phyloP scores from a whole-genome alignment of 768 basidiomycete species.

The Multifurca ochricompacta region DNA sequence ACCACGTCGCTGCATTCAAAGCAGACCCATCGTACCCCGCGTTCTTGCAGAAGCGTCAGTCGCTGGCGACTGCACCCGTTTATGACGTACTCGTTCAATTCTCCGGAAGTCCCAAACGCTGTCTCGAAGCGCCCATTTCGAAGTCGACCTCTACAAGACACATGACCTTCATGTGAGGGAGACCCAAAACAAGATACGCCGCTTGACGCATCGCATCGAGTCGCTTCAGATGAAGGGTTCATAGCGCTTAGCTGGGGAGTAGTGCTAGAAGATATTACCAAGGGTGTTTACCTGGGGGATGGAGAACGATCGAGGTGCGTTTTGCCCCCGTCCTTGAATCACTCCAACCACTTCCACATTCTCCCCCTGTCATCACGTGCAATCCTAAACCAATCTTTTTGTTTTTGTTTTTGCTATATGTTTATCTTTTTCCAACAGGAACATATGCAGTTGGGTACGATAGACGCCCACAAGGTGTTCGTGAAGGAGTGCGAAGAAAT shows the following conservation, averaged over 20 bases:
- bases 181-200: not conserved
- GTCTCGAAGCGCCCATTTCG: not conserved
- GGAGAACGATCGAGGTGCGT: constrained; percentile 7
- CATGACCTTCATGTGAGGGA: not conserved
- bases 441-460: constrained; percentile 5
- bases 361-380: too few species aligned
- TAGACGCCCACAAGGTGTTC: not conserved
- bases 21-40: not conserved
- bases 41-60: not conserved
- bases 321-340: not conserved
- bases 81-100: not conserved
- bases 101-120: not conserved
- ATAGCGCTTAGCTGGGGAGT: not conserved
- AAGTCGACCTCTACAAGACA: not conserved
- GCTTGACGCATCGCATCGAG: not conserved
- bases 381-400: too few species aligned
- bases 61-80: not conserved
- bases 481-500: not conserved
- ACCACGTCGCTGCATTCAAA: not conserved
- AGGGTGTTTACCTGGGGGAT: not conserved
- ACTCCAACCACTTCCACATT: not conserved
- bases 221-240: constrained; percentile 4
- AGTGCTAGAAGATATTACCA: not conserved
- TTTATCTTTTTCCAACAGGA: not conserved
- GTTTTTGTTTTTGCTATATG: not conserved